Evolutionary conservation across 345 rosid genomes (phyloP).

Genomic region (Sisymbrium irio): DNA sequence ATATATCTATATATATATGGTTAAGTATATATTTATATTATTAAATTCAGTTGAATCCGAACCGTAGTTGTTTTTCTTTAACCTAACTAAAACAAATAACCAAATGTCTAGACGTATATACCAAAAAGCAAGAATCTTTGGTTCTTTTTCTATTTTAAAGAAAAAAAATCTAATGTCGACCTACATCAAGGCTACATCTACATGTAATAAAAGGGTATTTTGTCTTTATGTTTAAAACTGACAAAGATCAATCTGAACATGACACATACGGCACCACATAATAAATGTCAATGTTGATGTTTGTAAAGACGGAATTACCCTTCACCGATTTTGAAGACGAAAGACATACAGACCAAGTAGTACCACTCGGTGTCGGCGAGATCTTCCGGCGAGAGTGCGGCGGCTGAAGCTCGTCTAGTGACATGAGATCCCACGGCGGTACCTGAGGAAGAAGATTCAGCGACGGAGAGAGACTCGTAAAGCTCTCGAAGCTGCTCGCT

Average conservation of each 20-base stretch:
- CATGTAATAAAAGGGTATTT: slow-evolving; percentile 14
- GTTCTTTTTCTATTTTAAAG: too few relatives aligned
- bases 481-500: slow-evolving; percentile 84
- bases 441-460: slow-evolving; percentile 44
- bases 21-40: neutral
- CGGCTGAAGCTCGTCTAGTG: slow-evolving; percentile 67
- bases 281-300: slow-evolving; percentile 19
- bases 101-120: neutral
- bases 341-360: slow-evolving; percentile 97
- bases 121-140: too few relatives aligned
- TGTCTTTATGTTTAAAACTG: slow-evolving; percentile 13
- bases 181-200: neutral
- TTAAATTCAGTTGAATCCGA: neutral
- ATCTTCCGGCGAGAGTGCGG: slow-evolving; percentile 83
- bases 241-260: slow-evolving; percentile 10
- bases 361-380: slow-evolving; percentile 96
- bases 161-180: neutral
- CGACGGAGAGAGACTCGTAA: slow-evolving; percentile 57
- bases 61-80: neutral
- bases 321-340: slow-evolving; percentile 72
- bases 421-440: slow-evolving; percentile 19
- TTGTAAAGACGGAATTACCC: slow-evolving; percentile 51
- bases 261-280: slow-evolving; percentile 7
- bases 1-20: neutral
- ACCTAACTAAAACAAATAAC: neutral